Evolutionary conservation across 169 alveolate species (phyloP), one percentile per base, ranked within the genome.

Genomic region (Babesia divergens): DNA sequence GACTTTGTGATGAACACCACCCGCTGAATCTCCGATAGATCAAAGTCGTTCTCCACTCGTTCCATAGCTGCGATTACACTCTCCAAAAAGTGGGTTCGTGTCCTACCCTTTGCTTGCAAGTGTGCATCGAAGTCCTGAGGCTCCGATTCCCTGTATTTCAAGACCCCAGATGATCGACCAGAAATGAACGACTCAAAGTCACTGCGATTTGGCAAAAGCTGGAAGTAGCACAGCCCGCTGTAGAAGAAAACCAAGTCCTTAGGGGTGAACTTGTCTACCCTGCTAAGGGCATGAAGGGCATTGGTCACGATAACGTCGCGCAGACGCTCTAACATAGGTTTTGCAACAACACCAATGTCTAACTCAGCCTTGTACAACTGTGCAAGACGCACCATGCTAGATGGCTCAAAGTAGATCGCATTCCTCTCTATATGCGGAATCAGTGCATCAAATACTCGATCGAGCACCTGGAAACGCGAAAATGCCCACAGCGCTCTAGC

Each of bases 401-500:
- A 38, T 16, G 88, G 74, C 43, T 65, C 84, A 31, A 80, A 80
- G 35, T 60, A 37, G 18, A 65, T 64, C 14, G 51, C 51, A 62
- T 82, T 67, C 14, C 62, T 43, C 22, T 54, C 60, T 26, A 80
- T 26, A 24, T 80, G 88, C 22, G 77, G 84, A n/a, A 69, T n/a
- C 40, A 80, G 71, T 34, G 74, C 38, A n/a, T 24, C 47, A 0
- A 70, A 32, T 6, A 80, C 67, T 6, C 22, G 50, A 35, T 50
- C 66, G 68, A 80, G 58, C 46, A 50, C 51, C 46, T 47, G 74
- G 42, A 60, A 69, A 20, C 84, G 26, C 1, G 84, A 37, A 18
- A 80, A 72, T 4, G 79, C 60, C 88, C 88, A 80, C 20, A 80
- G 43, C 14, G 70, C 56, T 34, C 84, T 44, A 31, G 77, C 75